Evolutionary conservation across 345 rosid species (phyloP), one percentile per base, ranked within the genome.

Genomic region (Abelmoschus esculentus): DNA sequence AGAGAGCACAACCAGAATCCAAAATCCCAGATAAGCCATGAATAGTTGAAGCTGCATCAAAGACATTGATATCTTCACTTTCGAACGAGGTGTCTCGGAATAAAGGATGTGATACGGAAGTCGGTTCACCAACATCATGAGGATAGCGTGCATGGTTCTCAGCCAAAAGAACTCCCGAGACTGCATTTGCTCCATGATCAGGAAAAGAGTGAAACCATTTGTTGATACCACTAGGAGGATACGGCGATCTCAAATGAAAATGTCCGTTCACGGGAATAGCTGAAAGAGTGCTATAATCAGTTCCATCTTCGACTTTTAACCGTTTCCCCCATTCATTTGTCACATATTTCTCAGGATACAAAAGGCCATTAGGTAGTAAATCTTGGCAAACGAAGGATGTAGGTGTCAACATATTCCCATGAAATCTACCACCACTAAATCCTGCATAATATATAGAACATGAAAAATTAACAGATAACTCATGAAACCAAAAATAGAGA

Each of bases 1-100:
- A 85, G 96, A 74, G 90, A 90, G 97, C 98, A 87, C 90, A 72
- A 69, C 83, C 78, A 57, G 93, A 77, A 49, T 78, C 76, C n/a
- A 84, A 77, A 44, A 76, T 72, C 77, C 82, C 86, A 4, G 84
- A 75, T 53, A 79, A 70, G 66, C 80, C 87, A 47, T 75, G 82
- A 70, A 80, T 72, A 40, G 80, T 69, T 72, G 87, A 72, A 42
- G 81, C 65, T 2, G 79, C 61, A 71, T 77, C 63, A 19, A 73
- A 72, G 60, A 70, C 62, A 32, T 67, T 65, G 59, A 76, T 78
- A 66, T 81, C 80, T 67, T 75, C 83, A 70, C 76, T 75, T 74
- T 76, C 78, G 5, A 82, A 34, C 1, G 80, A 78, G 75, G 72
- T 28, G 38, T 77, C 80, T 58, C 71, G 85, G 65, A 85, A 72